Evolutionary conservation across 192 early-diverging fungal species (phyloP), one percentile per base, ranked within the genome.

Genomic region (Coemansia sp.): DNA sequence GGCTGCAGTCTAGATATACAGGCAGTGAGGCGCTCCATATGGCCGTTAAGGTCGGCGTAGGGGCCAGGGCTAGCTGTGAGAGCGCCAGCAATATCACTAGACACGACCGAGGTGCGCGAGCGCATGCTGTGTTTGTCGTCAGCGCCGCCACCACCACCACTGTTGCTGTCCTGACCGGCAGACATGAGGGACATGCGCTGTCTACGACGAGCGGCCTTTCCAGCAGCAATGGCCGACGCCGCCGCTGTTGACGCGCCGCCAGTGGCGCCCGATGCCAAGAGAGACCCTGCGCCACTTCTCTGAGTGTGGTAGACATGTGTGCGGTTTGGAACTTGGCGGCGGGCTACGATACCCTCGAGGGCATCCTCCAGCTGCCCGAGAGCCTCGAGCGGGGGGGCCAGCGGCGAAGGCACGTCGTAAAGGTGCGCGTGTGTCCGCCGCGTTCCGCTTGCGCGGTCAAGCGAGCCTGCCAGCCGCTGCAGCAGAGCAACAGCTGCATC

Each of bases 81-180:
- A 35, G 32, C 42, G 35, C 53, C 46, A 19, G 46, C 46, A 49
- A 69, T 56, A 36, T 76, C 73, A 53, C 79, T 37, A 7, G 79
- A 70, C 38, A 64, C 65, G 9, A 46, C 65, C 31, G 79, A 82
- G 6, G 67, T 46, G 49, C 68, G 74, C 10, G 70, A 73, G 19
- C 67, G 67, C 53, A 68, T 70, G 62, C 79, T 76, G 60, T 64
- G 67, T 64, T 58, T 67, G 67, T 82, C 79, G 59, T 82, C 79
- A 36, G 72, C 68, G 53, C 64, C 62, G 36, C 39, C 64, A 31
- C 15, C 58, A 27, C 27, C 51, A 27, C 27, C 27, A 25, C 27
- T 7, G 19, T 35, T 31, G 49, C 60, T 57, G 32, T 67, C 71
- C 41, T 73, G 71, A 24, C 65, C 72, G 10, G 70, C 49, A 8